Percentiles rank a stretch among this genome's conserved stretches.
Conservation (phyloP, 1,139 yeast genomes). For the Zygoascus meyerae region DNA sequence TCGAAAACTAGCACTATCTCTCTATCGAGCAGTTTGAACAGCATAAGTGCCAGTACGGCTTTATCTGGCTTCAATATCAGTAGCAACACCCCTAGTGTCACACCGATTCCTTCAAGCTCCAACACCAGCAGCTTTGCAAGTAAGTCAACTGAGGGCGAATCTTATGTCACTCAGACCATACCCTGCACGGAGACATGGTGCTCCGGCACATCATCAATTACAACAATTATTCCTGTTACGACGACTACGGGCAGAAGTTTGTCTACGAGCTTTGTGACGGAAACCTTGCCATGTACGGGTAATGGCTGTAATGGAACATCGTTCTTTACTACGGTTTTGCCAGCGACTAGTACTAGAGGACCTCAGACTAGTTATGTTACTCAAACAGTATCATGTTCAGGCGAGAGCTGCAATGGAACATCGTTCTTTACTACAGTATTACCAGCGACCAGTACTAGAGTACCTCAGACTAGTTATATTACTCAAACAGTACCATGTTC, state of each 20-base stretch:
- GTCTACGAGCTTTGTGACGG: conserved; percentile 2
- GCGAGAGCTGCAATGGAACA: background rate
- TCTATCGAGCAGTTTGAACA: background rate
- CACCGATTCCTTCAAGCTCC: no score
- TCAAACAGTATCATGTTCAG: conserved; percentile 2
- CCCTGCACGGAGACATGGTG: conserved; percentile 16
- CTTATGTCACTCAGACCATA: conserved; percentile 14
- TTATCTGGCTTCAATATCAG: background rate
- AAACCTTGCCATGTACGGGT: conserved; percentile 5
- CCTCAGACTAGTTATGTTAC: conserved; percentile 1
- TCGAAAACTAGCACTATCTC: background rate
- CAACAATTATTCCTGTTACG: conserved; percentile 7
- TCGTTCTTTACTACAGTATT: background rate
- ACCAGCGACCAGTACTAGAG: background rate
- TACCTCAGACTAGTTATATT: conserved; percentile 1
- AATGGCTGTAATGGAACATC: background rate
- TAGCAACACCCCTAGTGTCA: background rate
- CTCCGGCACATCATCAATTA: conserved; percentile 13
- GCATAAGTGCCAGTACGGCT: background rate
- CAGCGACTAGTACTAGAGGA: background rate
- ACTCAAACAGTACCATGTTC: conserved; percentile 18
- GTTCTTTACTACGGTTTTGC: conserved; percentile 1
- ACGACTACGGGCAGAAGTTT: background rate
- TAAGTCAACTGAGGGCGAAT: background rate
- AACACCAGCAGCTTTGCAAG: background rate